phyloP scores from a whole-genome alignment of 2,329 filamentous ascomycete species.

The Xylariales sp. region DNA sequence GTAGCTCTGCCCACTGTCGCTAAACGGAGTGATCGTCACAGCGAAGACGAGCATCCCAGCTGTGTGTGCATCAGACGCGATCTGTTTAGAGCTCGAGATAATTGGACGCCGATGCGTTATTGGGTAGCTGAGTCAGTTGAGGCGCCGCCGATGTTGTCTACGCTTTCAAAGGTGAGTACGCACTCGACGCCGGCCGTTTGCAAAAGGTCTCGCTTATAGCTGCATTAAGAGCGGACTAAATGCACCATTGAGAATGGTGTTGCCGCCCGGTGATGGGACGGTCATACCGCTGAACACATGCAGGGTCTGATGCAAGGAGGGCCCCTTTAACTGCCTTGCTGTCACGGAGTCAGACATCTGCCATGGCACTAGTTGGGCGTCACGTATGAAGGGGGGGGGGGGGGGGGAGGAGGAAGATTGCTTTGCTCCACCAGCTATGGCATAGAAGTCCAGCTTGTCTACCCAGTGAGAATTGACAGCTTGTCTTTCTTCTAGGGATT shows the following conservation, averaged over 20 bases:
- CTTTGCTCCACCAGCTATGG: slow-evolving; percentile 58
- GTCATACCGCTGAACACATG: slow-evolving; percentile 55
- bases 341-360: slow-evolving; percentile 12
- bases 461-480: slow-evolving; percentile 52
- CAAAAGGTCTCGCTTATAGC: slow-evolving; percentile 61
- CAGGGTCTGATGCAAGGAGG: slow-evolving; percentile 62
- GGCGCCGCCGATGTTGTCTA: slow-evolving; percentile 62
- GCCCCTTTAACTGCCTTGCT: slow-evolving; percentile 47
- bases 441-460: slow-evolving; percentile 61
- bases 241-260: slow-evolving; percentile 57
- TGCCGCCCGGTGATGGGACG: slow-evolving; percentile 67
- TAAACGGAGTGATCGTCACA: slow-evolving; percentile 64
- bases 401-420: slow-evolving; percentile 56
- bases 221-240: slow-evolving; percentile 57
- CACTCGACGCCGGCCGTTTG: slow-evolving; percentile 53
- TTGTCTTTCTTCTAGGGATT: slow-evolving; percentile 11
- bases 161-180: slow-evolving; percentile 62
- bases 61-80: slow-evolving; percentile 48
- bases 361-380: background rate
- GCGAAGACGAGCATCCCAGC: slow-evolving; percentile 54
- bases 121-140: slow-evolving; percentile 42
- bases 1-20: slow-evolving; percentile 47
- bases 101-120: slow-evolving; percentile 38
- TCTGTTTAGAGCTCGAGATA: slow-evolving; percentile 54
- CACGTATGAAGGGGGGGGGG: slow-evolving; percentile 55